These are phyloP conservation scores for Candida nitratophila DNA, from an alignment of 805 yeast genomes.

Conservation along the genomic window DNA sequence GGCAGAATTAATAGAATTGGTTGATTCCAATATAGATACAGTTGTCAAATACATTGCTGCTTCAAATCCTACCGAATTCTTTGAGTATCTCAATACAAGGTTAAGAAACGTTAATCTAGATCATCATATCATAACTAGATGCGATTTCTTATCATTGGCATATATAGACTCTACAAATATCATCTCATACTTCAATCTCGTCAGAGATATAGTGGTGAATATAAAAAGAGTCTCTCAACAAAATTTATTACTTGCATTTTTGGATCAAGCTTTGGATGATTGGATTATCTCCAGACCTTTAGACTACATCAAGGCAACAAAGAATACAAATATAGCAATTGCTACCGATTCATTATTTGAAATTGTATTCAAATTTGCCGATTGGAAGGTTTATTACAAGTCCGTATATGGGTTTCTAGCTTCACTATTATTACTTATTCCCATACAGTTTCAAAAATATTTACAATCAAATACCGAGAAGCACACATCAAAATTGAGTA, in stretches of 20 bases:
- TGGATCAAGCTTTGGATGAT: constrained; percentile 36
- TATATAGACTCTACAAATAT: constrained; percentile 33
- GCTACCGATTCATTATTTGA: constrained; percentile 32
- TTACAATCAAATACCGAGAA: constrained; percentile 11
- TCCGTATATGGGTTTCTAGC: constrained; percentile 27
- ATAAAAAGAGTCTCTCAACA: constrained; percentile 39
- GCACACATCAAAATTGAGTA: constrained; percentile 8
- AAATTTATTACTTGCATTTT: constrained; percentile 35
- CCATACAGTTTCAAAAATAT: constrained; percentile 23
- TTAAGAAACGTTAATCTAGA: constrained; percentile 25
- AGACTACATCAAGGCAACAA: constrained; percentile 30
- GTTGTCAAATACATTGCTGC: constrained; percentile 42
- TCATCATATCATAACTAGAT: constrained; percentile 30
- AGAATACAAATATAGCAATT: constrained; percentile 6
- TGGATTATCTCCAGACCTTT: constrained; percentile 46
- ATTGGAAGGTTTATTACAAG: constrained; percentile 20
- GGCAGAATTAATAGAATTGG: constrained; percentile 20
- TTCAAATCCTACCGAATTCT: constrained; percentile 39
- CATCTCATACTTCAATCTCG: constrained; percentile 30
- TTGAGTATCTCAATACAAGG: constrained; percentile 25
- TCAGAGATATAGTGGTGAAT: constrained; percentile 28
- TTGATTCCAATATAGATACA: constrained; percentile 33
- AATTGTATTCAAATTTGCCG: constrained; percentile 22
- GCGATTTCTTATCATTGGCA: constrained; percentile 39
- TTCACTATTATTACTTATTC: constrained; percentile 25